Evolutionary conservation across 108 stramenopile species (phyloP).

Genomic region (Seminavis robusta): DNA sequence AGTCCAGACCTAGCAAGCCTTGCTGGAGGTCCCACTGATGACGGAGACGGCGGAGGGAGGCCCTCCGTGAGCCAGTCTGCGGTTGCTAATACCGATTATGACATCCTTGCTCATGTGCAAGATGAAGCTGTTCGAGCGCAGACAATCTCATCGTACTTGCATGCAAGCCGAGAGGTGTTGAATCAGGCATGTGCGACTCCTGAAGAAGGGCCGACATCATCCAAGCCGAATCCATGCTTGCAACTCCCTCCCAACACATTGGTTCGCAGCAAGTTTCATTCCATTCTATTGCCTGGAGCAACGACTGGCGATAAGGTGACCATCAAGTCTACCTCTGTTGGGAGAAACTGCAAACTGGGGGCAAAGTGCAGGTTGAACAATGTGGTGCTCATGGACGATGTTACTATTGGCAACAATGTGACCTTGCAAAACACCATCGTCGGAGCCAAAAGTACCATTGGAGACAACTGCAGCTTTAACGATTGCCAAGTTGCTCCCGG

Average conservation of each 20-base stretch:
- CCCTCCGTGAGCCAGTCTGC: neutral
- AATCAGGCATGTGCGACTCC: conserved; percentile 19
- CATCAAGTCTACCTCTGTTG: conserved; percentile 70
- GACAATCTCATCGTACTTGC: conserved; percentile 62
- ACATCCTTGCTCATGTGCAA: conserved; percentile 55
- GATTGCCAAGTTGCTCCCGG: conserved; percentile 81
- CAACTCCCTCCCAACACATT: conserved; percentile 22
- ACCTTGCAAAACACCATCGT: conserved; percentile 78
- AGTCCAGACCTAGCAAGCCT: conserved; percentile 9
- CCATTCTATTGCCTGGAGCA: conserved; percentile 49
- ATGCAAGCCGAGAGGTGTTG: conserved; percentile 71
- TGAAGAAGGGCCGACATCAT: conserved; percentile 2
- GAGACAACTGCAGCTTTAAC: conserved; percentile 80
- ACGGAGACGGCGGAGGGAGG: conserved; percentile 4
- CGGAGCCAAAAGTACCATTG: conserved; percentile 53
- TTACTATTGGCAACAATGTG: conserved; percentile 63
- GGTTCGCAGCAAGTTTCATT: conserved; percentile 61
- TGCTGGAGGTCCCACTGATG: conserved; percentile 13
- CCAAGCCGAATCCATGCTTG: neutral
- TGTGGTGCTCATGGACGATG: conserved; percentile 78
- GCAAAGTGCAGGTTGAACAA: conserved; percentile 75
- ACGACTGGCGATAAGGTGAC: conserved; percentile 67
- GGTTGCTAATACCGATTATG: conserved; percentile 26
- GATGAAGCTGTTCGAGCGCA: conserved; percentile 56
- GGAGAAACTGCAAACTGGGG: conserved; percentile 47